These are phyloP conservation scores for Fusarium acutatum DNA, from an alignment of 2,329 filamentous ascomycete species.

Conservation along the genomic window DNA sequence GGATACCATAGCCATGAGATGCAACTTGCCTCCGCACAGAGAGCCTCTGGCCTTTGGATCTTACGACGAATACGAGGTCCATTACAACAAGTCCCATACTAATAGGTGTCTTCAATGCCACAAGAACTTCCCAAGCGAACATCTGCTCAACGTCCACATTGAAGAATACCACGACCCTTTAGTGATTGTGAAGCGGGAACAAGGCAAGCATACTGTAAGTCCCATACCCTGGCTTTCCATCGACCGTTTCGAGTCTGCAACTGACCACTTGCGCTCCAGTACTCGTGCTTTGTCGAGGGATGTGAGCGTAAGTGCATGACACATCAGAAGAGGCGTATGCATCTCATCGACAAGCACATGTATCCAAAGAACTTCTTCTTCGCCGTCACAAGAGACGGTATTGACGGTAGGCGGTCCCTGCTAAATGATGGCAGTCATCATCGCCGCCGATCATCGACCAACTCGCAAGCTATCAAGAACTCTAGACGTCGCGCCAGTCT, in stretches of 20 bases:
- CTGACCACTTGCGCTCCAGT: conserved; percentile 58
- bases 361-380: conserved; percentile 93
- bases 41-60: conserved; percentile 74
- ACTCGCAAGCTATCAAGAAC: conserved; percentile 47
- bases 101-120: conserved; percentile 87
- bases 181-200: conserved; percentile 73
- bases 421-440: conserved; percentile 66
- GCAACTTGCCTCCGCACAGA: conserved; percentile 81
- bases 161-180: conserved; percentile 92
- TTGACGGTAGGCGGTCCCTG: conserved; percentile 84
- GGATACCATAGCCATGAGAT: conserved; percentile 70
- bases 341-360: conserved; percentile 93
- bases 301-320: conserved; percentile 88
- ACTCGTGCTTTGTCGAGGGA: conserved; percentile 86
- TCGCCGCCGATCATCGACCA: conserved; percentile 58
- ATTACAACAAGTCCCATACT: conserved; percentile 82
- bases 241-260: background rate
- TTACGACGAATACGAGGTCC: conserved; percentile 84
- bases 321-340: conserved; percentile 82
- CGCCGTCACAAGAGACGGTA: conserved; percentile 85
- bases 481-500: conserved; percentile 47
- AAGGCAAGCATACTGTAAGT: conserved; percentile 86
- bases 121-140: conserved; percentile 86
- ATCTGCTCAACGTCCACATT: conserved; percentile 84
- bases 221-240: background rate